Evolutionary conservation across 2,329 filamentous ascomycete species (phyloP).

Genomic region (Aureobasidium musti): DNA sequence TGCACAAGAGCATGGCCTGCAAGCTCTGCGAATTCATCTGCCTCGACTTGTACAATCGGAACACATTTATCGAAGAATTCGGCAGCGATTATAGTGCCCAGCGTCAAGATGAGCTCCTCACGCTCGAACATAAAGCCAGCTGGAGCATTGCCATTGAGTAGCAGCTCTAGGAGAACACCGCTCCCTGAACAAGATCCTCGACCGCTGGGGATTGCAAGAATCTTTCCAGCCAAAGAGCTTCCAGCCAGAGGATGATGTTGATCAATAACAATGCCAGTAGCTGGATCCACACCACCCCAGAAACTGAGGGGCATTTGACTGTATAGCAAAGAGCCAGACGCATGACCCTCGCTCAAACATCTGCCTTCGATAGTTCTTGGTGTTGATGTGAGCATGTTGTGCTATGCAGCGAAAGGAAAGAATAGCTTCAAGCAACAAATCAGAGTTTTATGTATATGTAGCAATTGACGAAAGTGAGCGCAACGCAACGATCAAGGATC

Average conservation of each 20-base stretch:
- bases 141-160: conserved; percentile 47
- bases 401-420: neutral
- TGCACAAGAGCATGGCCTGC: neutral
- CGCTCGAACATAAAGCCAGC: conserved; percentile 48
- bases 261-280: conserved; percentile 49
- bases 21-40: conserved; percentile 31
- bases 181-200: conserved; percentile 54
- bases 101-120: conserved; percentile 49
- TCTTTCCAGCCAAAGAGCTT: conserved; percentile 37
- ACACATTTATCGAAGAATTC: conserved; percentile 47
- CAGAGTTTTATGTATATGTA: neutral
- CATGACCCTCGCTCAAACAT: neutral
- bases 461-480: neutral
- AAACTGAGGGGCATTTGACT: conserved; percentile 45
- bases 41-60: conserved; percentile 43
- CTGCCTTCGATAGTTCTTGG: conserved; percentile 14
- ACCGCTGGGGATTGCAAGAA: conserved; percentile 51
- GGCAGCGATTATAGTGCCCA: conserved; percentile 50
- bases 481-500: neutral
- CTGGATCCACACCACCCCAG: conserved; percentile 50
- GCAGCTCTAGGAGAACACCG: conserved; percentile 49
- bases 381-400: neutral
- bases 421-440: too few relatives aligned
- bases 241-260: conserved; percentile 48
- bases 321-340: neutral